These are phyloP conservation scores for Cucurbita pepo DNA, from an alignment of 306 rosid genomes.

Conservation along the genomic window DNA sequence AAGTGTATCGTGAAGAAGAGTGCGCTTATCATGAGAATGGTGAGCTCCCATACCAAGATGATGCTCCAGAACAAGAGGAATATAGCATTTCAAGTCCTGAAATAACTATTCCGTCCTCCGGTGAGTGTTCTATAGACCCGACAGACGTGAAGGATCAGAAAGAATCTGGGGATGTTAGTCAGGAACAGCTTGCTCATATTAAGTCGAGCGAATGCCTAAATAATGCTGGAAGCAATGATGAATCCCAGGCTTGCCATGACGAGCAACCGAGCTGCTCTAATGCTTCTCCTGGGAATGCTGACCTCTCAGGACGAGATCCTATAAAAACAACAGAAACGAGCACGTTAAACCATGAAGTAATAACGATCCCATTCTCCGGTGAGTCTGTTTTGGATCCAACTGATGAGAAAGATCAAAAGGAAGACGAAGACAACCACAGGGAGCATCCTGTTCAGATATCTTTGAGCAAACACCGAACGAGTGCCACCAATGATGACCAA, in stretches of 20 bases:
- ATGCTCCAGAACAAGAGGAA: slow-evolving; percentile 16
- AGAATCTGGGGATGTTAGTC: background rate
- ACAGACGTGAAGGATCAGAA: background rate
- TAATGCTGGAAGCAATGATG: background rate
- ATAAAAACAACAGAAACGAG: slow-evolving; percentile 19
- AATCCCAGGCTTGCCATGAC: background rate
- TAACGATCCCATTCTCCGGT: background rate
- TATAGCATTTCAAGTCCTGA: slow-evolving; percentile 11
- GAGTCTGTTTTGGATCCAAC: slow-evolving; percentile 8
- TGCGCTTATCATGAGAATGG: background rate
- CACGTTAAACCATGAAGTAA: slow-evolving; percentile 13
- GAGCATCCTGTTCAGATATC: slow-evolving; percentile 16
- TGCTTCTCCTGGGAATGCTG: background rate
- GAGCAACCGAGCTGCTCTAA: background rate
- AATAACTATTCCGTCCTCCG: background rate
- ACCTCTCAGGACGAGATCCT: slow-evolving; percentile 6
- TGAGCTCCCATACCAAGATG: slow-evolving; percentile 5
- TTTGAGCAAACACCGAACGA: slow-evolving; percentile 22
- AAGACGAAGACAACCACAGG: slow-evolving; percentile 2
- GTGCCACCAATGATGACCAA: slow-evolving; percentile 19
- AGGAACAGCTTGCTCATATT: background rate
- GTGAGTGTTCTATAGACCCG: background rate
- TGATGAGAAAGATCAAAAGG: background rate
- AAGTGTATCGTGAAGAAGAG: background rate
- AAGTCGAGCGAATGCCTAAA: background rate